phyloP scores from a whole-genome alignment of 805 yeast species.

The Teunomyces kruisii region DNA sequence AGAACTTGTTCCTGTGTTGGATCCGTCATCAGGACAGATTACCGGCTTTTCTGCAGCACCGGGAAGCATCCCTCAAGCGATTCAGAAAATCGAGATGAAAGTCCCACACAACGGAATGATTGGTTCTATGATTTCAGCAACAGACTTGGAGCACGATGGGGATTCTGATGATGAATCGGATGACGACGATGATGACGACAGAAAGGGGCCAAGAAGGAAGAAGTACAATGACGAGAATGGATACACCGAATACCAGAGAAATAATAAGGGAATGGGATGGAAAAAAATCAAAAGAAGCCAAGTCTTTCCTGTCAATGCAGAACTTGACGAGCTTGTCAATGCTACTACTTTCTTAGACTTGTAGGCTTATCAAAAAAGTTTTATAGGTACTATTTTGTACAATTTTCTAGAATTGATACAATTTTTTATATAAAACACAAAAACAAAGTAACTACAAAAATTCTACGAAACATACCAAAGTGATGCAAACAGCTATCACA shows the following conservation, averaged over 20 bases:
- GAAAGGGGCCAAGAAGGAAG: not conserved
- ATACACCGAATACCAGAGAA: not conserved
- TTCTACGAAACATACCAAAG: too few species aligned
- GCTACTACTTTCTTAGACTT: too few species aligned
- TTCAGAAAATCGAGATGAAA: not conserved
- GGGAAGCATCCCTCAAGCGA: not conserved
- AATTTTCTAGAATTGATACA: too few species aligned
- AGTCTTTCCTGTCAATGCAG: not conserved
- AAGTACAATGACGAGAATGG: not conserved
- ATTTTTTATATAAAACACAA: not conserved
- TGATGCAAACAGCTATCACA: too few species aligned
- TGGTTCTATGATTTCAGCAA: too few species aligned
- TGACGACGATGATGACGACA: not conserved
- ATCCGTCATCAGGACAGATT: slow-evolving; percentile 6
- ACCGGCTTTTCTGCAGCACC: not conserved
- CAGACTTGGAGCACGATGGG: not conserved
- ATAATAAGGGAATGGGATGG: not conserved
- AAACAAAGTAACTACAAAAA: not conserved
- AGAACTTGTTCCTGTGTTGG: slow-evolving; percentile 6
- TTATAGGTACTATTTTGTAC: too few species aligned
- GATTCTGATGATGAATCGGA: slow-evolving; percentile 7
- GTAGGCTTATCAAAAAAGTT: too few species aligned
- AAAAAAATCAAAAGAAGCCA: not conserved
- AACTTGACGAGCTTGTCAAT: too few species aligned
- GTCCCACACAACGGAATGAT: not conserved